Conservation (phyloP, 352 stramenopile genomes). For the Phytophthora sojae region DNA sequence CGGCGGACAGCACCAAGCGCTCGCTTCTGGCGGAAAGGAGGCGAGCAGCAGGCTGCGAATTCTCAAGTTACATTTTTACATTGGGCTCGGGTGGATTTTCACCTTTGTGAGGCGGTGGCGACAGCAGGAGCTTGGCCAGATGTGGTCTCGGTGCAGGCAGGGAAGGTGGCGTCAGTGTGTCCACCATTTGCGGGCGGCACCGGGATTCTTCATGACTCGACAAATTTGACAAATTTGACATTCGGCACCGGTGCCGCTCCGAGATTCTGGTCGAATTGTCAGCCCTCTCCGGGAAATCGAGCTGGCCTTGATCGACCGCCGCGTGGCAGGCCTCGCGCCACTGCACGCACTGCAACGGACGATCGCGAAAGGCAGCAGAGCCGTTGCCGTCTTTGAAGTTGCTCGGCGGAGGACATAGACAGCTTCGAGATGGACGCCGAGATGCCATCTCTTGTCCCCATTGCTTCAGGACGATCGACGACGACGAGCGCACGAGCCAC, state of each 20-base stretch:
- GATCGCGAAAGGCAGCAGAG: slow-evolving; percentile 2
- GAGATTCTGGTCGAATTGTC: slow-evolving; percentile 4
- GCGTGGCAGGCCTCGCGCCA: not conserved
- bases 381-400: slow-evolving; percentile 26
- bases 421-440: not conserved
- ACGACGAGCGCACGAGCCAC: slow-evolving; percentile 21
- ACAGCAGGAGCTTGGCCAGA: too few species aligned
- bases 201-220: slow-evolving; percentile 14
- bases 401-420: slow-evolving; percentile 6
- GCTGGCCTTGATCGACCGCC: not conserved
- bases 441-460: slow-evolving; percentile 3
- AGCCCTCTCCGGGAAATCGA: not conserved
- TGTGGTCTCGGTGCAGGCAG: slow-evolving; percentile 18
- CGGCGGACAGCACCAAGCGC: slow-evolving; percentile 25
- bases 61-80: slow-evolving; percentile 11
- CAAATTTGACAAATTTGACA: slow-evolving; percentile 13
- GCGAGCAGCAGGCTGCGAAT: slow-evolving; percentile 33
- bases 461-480: slow-evolving; percentile 7
- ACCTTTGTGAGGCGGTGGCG: slow-evolving; percentile 6
- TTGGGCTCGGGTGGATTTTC: slow-evolving; percentile 22
- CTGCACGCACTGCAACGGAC: not conserved
- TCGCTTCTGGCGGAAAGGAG: slow-evolving; percentile 1
- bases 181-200: slow-evolving; percentile 20
- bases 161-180: slow-evolving; percentile 25
- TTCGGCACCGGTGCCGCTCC: not conserved